Percentiles rank a stretch among this genome's conserved stretches.
Evolutionary conservation across 441 rosid genomes (phyloP).

Genomic region (Biscutella auriculata): DNA sequence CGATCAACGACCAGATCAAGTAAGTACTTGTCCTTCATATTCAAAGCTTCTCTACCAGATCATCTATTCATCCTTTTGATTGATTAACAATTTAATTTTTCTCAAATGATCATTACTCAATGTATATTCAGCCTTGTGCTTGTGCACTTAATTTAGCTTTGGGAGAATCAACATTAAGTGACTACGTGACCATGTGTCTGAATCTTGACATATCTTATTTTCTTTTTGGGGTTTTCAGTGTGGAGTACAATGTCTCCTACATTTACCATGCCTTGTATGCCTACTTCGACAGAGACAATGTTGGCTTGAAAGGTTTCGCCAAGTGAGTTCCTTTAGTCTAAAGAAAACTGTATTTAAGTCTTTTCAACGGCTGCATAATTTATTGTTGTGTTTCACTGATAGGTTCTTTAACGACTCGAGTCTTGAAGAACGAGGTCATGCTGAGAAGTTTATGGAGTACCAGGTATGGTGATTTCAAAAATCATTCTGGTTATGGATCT

Average conservation of each 20-base stretch:
- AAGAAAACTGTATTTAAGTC: no score
- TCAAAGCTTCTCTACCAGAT: not conserved
- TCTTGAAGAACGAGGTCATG: slow-evolving; percentile 87
- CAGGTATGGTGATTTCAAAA: slow-evolving; percentile 61
- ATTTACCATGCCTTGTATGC: slow-evolving; percentile 92
- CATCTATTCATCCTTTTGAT: not conserved
- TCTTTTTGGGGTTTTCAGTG: slow-evolving; percentile 39
- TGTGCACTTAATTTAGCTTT: not conserved
- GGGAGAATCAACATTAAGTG: not conserved
- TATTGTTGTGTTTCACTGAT: no score
- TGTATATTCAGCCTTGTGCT: not conserved
- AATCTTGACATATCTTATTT: not conserved
- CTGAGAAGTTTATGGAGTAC: slow-evolving; percentile 80
- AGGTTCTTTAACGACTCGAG: slow-evolving; percentile 92
- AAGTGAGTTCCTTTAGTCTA: slow-evolving; percentile 44
- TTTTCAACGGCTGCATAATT: no score
- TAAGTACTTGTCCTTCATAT: not conserved
- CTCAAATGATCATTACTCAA: not conserved
- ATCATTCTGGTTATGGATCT: not conserved
- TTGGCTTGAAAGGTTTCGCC: slow-evolving; percentile 78
- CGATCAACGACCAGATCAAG: slow-evolving; percentile 49
- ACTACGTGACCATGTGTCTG: not conserved
- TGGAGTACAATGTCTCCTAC: slow-evolving; percentile 84
- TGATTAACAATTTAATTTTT: not conserved
- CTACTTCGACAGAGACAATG: slow-evolving; percentile 85